Conservation (phyloP, 2,329 filamentous ascomycete genomes). For the Epichloe amarillans region DNA sequence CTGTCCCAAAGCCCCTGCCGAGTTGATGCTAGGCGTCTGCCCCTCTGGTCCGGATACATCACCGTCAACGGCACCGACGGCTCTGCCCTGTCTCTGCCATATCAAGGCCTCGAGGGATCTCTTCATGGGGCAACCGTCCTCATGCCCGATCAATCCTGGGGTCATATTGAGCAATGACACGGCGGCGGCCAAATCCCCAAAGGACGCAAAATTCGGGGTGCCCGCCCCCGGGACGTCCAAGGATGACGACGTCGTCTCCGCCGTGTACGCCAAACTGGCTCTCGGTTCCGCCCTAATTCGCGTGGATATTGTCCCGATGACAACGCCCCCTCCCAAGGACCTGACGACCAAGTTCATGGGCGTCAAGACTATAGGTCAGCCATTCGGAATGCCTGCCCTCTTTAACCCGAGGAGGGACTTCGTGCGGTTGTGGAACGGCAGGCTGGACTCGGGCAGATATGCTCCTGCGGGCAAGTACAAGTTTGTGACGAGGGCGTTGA, state of each 20-base stretch:
- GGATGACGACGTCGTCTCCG: constrained; percentile 20
- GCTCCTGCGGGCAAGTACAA: constrained; percentile 34
- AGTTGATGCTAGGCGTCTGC: constrained; percentile 22
- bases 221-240: constrained; percentile 23
- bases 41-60: constrained; percentile 30
- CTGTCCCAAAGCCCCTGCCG: constrained; percentile 24
- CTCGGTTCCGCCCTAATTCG: constrained; percentile 31
- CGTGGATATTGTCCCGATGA: constrained; percentile 28
- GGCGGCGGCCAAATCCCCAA: constrained; percentile 9
- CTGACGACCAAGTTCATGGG: constrained; percentile 19
- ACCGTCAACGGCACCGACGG: constrained; percentile 25
- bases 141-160: constrained; percentile 10
- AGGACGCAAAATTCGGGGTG: constrained; percentile 25
- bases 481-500: constrained; percentile 31
- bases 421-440: constrained; percentile 28
- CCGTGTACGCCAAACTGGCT: constrained; percentile 24
- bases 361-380: constrained; percentile 25
- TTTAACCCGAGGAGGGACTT: constrained; percentile 13
- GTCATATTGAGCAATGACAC: constrained; percentile 18
- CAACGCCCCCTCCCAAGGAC: constrained; percentile 13
- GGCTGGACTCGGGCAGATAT: constrained; percentile 29
- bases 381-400: constrained; percentile 26
- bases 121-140: constrained; percentile 15
- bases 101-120: constrained; percentile 24
- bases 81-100: constrained; percentile 23